A percentile compares a stretch with the other conserved stretches of the same genome.
Evolutionary conservation across 1,139 yeast genomes (phyloP).

Genomic region (Suhomyces wounanorum): DNA sequence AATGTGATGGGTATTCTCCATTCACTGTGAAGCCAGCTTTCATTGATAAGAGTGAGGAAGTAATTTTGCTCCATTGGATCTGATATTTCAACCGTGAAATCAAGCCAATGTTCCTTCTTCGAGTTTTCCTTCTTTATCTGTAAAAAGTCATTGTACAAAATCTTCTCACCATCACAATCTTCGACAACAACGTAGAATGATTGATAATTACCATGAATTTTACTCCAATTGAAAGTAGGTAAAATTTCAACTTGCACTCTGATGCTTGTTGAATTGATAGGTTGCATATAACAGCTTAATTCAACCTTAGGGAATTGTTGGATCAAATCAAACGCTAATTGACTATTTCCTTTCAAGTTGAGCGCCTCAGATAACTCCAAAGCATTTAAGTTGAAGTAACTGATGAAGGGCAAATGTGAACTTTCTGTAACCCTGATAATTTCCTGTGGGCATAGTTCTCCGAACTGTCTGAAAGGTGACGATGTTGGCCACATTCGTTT

Average conservation of each 20-base stretch:
- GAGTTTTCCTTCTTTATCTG: slow-evolving; percentile 51
- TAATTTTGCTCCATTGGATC: slow-evolving; percentile 75
- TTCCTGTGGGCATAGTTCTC: slow-evolving; percentile 61
- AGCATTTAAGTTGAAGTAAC: slow-evolving; percentile 69
- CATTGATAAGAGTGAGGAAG: slow-evolving; percentile 72
- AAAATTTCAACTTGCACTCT: slow-evolving; percentile 64
- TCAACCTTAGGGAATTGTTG: slow-evolving; percentile 71
- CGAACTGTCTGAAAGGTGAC: slow-evolving; percentile 86
- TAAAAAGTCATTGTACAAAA: slow-evolving; percentile 62
- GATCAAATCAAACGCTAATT: slow-evolving; percentile 59
- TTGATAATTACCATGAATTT: slow-evolving; percentile 65
- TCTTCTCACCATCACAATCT: slow-evolving; percentile 78
- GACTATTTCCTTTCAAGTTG: slow-evolving; percentile 68
- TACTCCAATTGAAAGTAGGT: slow-evolving; percentile 82
- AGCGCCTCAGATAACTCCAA: slow-evolving; percentile 83
- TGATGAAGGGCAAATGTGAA: slow-evolving; percentile 80
- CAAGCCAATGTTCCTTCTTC: slow-evolving; percentile 57
- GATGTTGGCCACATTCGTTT: slow-evolving; percentile 80
- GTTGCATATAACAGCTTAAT: slow-evolving; percentile 65
- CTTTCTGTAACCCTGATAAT: slow-evolving; percentile 75
- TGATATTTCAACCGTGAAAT: slow-evolving; percentile 61
- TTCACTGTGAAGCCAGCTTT: slow-evolving; percentile 82
- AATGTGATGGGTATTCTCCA: slow-evolving; percentile 63
- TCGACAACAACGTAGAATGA: slow-evolving; percentile 72
- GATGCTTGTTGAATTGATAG: slow-evolving; percentile 69